A percentile compares a stretch with the other conserved stretches of the same genome.
Evolutionary conservation across 768 basidiomycete species (phyloP).

Genomic region (Boletus eberwhitei): DNA sequence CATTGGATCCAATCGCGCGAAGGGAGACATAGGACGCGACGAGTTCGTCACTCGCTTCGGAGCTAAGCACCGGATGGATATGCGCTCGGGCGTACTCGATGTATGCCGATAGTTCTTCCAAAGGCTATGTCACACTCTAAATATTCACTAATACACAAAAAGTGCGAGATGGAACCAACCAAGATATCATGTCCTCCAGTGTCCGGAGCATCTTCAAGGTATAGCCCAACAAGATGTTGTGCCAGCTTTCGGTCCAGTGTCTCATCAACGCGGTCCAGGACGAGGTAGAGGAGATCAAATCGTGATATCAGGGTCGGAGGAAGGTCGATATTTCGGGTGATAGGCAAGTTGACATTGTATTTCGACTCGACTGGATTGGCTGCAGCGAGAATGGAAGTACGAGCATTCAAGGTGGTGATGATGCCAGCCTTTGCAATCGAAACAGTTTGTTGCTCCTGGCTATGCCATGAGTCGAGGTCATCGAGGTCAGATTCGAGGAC

Average conservation of each 20-base stretch:
- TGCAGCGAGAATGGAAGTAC: constrained; percentile 97
- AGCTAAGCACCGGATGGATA: constrained; percentile 82
- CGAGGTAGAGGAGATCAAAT: constrained; percentile 94
- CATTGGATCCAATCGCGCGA: constrained; percentile 81
- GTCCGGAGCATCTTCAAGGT: constrained; percentile 83
- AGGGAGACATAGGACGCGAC: constrained; percentile 90
- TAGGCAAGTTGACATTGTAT: constrained; percentile 88
- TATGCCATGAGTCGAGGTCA: background rate
- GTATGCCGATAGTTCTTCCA: constrained; percentile 89
- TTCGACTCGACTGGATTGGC: constrained; percentile 97
- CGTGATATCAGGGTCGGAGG: constrained; percentile 97
- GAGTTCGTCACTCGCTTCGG: constrained; percentile 80
- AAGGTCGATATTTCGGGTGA: constrained; percentile 94
- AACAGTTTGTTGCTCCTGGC: constrained; percentile 98
- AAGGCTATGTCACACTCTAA: constrained; percentile 50
- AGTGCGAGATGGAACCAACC: constrained; percentile 43
- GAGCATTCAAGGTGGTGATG: constrained; percentile 95
- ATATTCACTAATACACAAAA: background rate
- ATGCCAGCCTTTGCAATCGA: constrained; percentile 99
- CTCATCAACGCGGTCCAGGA: constrained; percentile 94
- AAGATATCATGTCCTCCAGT: constrained; percentile 64
- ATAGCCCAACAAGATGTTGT: constrained; percentile 88
- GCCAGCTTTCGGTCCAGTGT: constrained; percentile 80
- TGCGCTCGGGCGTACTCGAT: constrained; percentile 89
- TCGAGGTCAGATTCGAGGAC: constrained; percentile 12